Evolutionary conservation across 139 green algal species (phyloP).

Genomic region (Chlorokybus atmophyticus): DNA sequence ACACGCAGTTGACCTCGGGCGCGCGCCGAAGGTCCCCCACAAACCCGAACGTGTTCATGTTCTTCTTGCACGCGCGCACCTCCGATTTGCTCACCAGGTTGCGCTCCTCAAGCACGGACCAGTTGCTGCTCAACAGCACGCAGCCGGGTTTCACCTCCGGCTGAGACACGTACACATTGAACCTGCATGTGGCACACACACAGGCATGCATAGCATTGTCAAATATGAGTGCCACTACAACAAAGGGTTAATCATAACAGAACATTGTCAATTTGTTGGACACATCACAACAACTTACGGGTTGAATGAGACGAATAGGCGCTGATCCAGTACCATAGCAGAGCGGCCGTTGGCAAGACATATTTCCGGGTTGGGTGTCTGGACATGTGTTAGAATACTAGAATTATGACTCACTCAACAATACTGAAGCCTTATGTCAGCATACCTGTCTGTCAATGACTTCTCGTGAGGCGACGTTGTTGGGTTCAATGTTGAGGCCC

Average conservation of each 20-base stretch:
- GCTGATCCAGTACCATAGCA: constrained; percentile 97
- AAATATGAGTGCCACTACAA: background rate
- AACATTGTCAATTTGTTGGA: background rate
- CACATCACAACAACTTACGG: constrained; percentile 29
- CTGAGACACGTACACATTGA: constrained; percentile 93
- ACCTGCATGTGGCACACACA: constrained; percentile 26
- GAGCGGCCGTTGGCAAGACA: constrained; percentile 79
- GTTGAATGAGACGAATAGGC: constrained; percentile 97
- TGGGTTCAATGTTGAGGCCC: constrained; percentile 51
- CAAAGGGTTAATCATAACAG: background rate
- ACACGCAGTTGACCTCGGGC: constrained; percentile 70
- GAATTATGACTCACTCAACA: too few species aligned
- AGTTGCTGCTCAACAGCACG: constrained; percentile 81
- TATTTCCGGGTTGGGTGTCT: constrained; percentile 77
- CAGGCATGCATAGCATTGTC: background rate
- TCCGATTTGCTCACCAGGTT: constrained; percentile 58
- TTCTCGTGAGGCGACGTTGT: constrained; percentile 79
- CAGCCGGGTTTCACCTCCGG: constrained; percentile 94
- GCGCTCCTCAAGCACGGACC: constrained; percentile 78
- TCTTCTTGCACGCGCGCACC: constrained; percentile 75
- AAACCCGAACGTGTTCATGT: constrained; percentile 99
- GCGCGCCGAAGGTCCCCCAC: constrained; percentile 80
- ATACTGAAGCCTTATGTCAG: too few species aligned
- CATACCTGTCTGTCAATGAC: constrained; percentile 90
- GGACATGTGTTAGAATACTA: too few species aligned